These are phyloP conservation scores for Lachancea dasiensis DNA, from an alignment of 805 yeast species.

Conservation along the genomic window DNA sequence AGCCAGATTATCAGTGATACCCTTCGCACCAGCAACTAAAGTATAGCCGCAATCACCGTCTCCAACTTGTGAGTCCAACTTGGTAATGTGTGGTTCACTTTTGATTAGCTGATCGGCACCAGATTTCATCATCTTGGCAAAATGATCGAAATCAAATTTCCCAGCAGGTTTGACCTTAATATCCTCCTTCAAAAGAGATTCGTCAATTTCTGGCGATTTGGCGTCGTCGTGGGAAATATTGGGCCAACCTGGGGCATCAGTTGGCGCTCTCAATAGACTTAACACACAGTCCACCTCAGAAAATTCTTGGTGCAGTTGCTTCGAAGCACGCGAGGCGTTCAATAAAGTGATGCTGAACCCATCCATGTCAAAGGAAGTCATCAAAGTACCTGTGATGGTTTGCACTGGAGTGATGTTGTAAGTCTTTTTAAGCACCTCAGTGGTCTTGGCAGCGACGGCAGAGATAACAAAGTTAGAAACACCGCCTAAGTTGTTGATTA, in stretches of 20 bases:
- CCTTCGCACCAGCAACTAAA: slow-evolving; percentile 73
- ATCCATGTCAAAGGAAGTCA: slow-evolving; percentile 86
- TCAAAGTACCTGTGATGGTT: slow-evolving; percentile 68
- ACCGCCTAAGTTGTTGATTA: slow-evolving; percentile 87
- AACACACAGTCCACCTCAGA: slow-evolving; percentile 36
- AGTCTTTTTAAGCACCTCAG: slow-evolving; percentile 44
- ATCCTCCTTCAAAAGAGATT: slow-evolving; percentile 26
- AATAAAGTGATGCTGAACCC: slow-evolving; percentile 84
- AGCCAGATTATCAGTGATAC: slow-evolving; percentile 51
- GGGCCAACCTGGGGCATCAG: slow-evolving; percentile 81
- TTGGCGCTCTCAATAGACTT: slow-evolving; percentile 59
- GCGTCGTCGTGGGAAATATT: slow-evolving; percentile 21
- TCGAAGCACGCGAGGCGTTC: slow-evolving; percentile 52
- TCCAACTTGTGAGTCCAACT: slow-evolving; percentile 83
- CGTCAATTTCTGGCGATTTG: slow-evolving; percentile 30
- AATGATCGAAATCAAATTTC: slow-evolving; percentile 29
- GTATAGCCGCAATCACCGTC: slow-evolving; percentile 98
- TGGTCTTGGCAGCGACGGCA: slow-evolving; percentile 60
- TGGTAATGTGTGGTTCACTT: slow-evolving; percentile 80
- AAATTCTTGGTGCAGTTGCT: slow-evolving; percentile 31
- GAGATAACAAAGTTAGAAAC: slow-evolving; percentile 73
- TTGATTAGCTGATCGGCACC: slow-evolving; percentile 49
- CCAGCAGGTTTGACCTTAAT: slow-evolving; percentile 35
- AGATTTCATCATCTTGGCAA: slow-evolving; percentile 36
- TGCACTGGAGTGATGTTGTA: slow-evolving; percentile 61